Base-by-base conservation (phyloP, 2,329 filamentous ascomycete species). In the Aspergillus awamori region DNA sequence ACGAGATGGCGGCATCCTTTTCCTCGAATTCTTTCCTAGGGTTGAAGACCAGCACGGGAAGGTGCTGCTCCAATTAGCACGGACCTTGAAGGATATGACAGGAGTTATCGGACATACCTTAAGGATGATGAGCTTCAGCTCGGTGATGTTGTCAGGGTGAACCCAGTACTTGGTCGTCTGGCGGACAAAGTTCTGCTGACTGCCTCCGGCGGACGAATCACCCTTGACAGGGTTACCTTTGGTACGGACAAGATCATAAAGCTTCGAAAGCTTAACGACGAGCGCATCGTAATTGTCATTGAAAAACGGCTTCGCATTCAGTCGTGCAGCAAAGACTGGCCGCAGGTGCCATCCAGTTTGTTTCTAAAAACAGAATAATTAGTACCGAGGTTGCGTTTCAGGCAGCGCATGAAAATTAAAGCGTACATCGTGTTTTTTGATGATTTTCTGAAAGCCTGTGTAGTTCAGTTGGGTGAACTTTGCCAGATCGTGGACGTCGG, bases 131-230 rank as follows among this genome's bases (percentile, higher is more conserved):
- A 99, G 88, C 82, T 99, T 99, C 64, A 99, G 80, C 80, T 99
- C 95, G 5, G 95, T 98, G 69, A 99, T 95, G 73, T 99, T 99
- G 78, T 98, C 95, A 2, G 91, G 92, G 73, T 99, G 95, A 49
- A 99, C 95, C 95, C 95, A 99, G 81, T 99, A 99, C 79, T 99
- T 99, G 33, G 95, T 99, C 0, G 95, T 99, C 74, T 98, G 92
- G 62, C 95, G 91, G 64, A 99, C 88, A 74, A 99, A 99, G 82
- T 90, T 98, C 73, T 93, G 94, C 78, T 99, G 95, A 65, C 86
- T 87, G 58, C 94, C 95, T 69, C 95, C 95, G 15, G 95, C 95
- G 7, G 93, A 83, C 68, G 92, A 92, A 77, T 99, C 95, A 60
- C 95, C 95, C 79, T 92, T 93, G 71, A 92, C 88, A 0, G 95